Evolutionary conservation across 805 yeast genomes (phyloP).

Genomic region (Jamesozyma rosinii): DNA sequence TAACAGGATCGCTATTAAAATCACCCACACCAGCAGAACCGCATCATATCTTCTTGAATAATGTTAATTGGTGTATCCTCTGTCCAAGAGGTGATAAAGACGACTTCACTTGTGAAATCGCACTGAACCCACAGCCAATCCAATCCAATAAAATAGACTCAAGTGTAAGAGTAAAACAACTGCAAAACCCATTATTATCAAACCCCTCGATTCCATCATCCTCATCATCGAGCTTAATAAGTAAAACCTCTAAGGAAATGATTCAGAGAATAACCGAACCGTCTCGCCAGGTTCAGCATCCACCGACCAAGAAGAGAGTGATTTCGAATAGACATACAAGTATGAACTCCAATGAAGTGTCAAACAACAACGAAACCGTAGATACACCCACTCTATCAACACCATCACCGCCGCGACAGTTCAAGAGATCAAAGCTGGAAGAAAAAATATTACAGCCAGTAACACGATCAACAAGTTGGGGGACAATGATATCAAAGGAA

Average conservation of each 20-base stretch:
- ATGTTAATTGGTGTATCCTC: conserved; percentile 28
- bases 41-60: conserved; percentile 16
- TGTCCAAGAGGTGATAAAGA: conserved; percentile 25
- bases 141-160: background rate
- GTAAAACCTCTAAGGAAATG: background rate
- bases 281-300: background rate
- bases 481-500: conserved; percentile 19
- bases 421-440: conserved; percentile 5
- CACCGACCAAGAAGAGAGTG: background rate
- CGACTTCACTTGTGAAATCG: conserved; percentile 15
- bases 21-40: background rate
- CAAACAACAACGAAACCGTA: background rate
- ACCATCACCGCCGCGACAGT: background rate
- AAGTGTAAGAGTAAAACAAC: background rate
- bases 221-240: background rate
- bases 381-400: background rate
- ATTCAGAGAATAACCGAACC: background rate
- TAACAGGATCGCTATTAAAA: background rate
- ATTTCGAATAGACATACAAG: background rate
- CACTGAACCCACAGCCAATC: background rate
- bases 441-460: conserved; percentile 6
- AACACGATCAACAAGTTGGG: conserved; percentile 24
- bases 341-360: background rate
- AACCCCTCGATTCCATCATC: background rate
- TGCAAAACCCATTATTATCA: background rate